Base-by-base conservation (phyloP, 495 filamentous ascomycete genomes). In the Podospora conica region DNA sequence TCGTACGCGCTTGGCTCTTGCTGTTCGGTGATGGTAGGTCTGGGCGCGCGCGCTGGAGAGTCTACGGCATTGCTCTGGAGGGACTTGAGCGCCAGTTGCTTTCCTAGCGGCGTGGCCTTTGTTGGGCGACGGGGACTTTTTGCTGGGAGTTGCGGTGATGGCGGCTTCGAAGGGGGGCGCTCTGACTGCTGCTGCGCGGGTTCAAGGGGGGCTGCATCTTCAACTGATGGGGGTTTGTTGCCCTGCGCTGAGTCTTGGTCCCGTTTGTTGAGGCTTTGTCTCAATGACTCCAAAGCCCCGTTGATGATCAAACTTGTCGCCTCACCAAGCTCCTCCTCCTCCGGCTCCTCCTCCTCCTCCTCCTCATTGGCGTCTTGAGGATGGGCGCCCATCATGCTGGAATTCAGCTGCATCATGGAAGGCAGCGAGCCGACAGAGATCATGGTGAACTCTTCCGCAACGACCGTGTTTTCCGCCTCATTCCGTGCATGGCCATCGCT, bases 391-490 rank as follows among this genome's bases (percentile, higher is more conserved):
- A 54, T 71, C 64, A 65, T 53, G 57, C 64, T 65, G 2, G 64
- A 65, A 15, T 29, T 56, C 31, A 56, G 9, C 40, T 22, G 71
- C 66, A 20, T 70, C 66, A 80, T 75, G 0, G 80, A 82, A 2
- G 75, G 76, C 29, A 83, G 67, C 10, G 80, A 81, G 48, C 74
- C 73, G 3, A 82, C 65, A 31, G 76, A 77, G 53, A 83, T 82
- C 79, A 82, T 82, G 58, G 79, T 83, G 66, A 83, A 83, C 22
- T 81, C 80, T 27, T 82, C 81, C 9, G 80, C 73, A 60, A 77
- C 70, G 29, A 81, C 68, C 0, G 80, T 82, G 54, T 83, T 79
- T 53, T 80, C 76, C 12, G 55, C 48, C 15, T 68, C 67, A 3
- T 63, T 56, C 15, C 24, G 25, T 9, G 11, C 60, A 6, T 24